phyloP scores from a whole-genome alignment of 2,329 filamentous ascomycete genomes.

The Fusarium sp. region DNA sequence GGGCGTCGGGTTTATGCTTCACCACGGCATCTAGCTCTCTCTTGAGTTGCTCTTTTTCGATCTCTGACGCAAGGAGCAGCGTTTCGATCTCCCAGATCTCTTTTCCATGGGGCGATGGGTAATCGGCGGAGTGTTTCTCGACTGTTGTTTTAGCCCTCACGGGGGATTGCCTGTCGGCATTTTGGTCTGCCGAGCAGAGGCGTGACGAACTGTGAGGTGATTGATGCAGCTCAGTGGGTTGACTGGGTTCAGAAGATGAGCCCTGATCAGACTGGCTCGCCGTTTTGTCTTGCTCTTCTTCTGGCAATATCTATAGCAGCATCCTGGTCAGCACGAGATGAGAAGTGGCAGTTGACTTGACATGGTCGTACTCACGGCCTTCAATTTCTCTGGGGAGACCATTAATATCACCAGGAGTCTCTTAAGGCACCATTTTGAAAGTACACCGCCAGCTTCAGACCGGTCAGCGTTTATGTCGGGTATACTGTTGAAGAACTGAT shows the following conservation, averaged over 20 bases:
- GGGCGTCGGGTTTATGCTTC: background rate
- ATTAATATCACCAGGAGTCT: background rate
- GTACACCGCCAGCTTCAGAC: background rate
- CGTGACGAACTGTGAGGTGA: background rate
- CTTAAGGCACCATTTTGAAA: background rate
- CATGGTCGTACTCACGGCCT: background rate
- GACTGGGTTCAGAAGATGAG: background rate
- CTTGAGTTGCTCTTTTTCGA: background rate
- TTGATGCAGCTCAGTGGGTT: background rate
- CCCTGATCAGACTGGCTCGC: background rate
- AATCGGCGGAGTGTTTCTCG: background rate
- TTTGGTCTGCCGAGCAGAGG: background rate
- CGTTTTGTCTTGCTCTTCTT: background rate
- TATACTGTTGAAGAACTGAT: background rate
- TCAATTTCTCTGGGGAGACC: background rate
- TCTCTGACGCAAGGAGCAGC: background rate
- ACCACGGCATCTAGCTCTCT: no score
- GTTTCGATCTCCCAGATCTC: background rate
- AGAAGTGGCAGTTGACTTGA: background rate
- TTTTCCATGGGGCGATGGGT: rapidly evolving
- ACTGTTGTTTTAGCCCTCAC: background rate
- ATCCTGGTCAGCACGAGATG: background rate
- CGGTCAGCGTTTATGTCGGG: rapidly evolving
- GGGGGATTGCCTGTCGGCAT: background rate
- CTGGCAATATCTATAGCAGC: background rate